Base-by-base conservation (phyloP, 1,139 yeast species). In the Pichia sp. region DNA sequence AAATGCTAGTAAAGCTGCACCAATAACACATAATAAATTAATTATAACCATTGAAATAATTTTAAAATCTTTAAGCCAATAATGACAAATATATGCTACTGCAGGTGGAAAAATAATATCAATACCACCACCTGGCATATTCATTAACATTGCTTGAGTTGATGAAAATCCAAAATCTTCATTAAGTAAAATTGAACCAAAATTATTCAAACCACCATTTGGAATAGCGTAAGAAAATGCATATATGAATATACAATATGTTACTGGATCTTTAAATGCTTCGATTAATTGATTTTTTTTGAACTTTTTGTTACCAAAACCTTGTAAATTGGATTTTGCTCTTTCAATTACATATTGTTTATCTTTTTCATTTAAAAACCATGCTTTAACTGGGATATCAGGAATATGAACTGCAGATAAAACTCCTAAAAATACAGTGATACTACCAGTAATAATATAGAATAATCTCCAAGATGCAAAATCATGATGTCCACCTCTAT, bases 321-420 rank as follows among this genome's bases (percentile, higher is more conserved):
- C 73, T 51, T 66, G 70, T 47, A 64, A 65, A 46, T 67, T 69
- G 4, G 51, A 42, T 35, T 53, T 55, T 12, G 56, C 45, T 52
- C 70, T 62, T 50, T 67, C 67, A 9, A 64, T 59, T 10, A 59
- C 66, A 37, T 60, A 47, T n/a, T 43, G 40, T 43, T 64, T 66
- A 36, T 69, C 71, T 9, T 57, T 55, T 5, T 59, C 60, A 36
- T 54, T 54, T 32, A 67, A 59, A 55, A 63, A 71, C 67, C 73
- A 69, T 9, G 77, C 76, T 26, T 62, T 60, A 7, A 72, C 59
- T 8, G 79, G 80, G 41, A 64, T 60, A 53, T 75, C 77, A 8
- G 84, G 83, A 41, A 76, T 61, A 54, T 46, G 48, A 10, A 43
- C 2, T 11, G 36, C 34, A 30, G 74, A 62, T 7, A 65, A 39